Conservation (phyloP, 208 protist species). For the Acanthamoeba castellanii region DNA sequence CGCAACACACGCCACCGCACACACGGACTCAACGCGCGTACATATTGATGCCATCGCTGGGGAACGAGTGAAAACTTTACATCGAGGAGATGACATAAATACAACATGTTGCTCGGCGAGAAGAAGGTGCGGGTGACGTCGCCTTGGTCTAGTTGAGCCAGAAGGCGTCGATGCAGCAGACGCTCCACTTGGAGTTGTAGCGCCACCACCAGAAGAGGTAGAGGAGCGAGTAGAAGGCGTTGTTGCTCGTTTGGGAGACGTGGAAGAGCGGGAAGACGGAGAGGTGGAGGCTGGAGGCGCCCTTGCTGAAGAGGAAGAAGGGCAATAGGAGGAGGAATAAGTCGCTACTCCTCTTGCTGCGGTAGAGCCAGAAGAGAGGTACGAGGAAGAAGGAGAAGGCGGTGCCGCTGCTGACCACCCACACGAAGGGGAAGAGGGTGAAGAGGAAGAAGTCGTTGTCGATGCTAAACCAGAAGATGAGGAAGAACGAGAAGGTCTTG, state of each 20-base stretch:
- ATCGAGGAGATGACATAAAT: no score
- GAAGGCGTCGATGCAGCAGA: slow-evolving; percentile 41
- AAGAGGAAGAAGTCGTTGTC: background rate
- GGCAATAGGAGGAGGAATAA: background rate
- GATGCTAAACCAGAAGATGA: background rate
- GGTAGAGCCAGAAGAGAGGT: background rate
- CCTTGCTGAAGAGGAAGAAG: slow-evolving; percentile 8
- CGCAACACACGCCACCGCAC: no score
- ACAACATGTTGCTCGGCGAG: no score
- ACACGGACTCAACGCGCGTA: no score
- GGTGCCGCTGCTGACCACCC: background rate
- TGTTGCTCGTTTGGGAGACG: background rate
- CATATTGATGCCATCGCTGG: background rate
- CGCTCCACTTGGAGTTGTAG: slow-evolving; percentile 9
- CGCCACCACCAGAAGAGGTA: slow-evolving; percentile 28
- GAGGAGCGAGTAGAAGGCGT: background rate
- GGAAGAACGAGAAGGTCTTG: background rate
- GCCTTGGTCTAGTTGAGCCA: no score
- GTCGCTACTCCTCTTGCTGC: background rate
- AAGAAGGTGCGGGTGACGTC: no score
- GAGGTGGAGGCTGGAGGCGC: background rate
- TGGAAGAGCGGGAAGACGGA: slow-evolving; percentile 1
- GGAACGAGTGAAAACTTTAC: no score
- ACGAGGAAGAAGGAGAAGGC: background rate
- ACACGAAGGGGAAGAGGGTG: slow-evolving; percentile 17